Evolutionary conservation across 73 alveolate genomes (phyloP).

Genomic region (Symbiodinium natans): DNA sequence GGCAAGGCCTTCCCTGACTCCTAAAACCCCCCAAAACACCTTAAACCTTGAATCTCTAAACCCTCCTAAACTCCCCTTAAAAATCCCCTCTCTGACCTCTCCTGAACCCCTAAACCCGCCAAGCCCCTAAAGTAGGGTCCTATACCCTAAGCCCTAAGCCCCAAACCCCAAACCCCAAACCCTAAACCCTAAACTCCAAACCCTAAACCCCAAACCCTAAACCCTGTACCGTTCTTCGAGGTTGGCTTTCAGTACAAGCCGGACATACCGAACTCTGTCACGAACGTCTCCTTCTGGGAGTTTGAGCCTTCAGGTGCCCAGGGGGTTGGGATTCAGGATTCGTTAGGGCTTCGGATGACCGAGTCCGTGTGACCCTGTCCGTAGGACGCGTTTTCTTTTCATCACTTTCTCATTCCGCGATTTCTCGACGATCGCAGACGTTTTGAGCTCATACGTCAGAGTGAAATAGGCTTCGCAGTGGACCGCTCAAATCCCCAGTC

Average conservation of each 20-base stretch:
- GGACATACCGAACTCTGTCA: conserved; percentile 7
- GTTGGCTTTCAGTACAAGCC: conserved; percentile 66
- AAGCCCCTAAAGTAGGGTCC: background rate
- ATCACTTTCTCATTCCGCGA: no score
- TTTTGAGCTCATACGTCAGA: background rate
- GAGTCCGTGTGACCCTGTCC: background rate
- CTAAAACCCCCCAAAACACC: no score
- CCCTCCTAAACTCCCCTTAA: background rate
- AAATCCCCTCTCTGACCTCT: background rate
- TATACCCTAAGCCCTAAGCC: background rate
- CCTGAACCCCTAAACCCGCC: no score
- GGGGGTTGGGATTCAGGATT: background rate
- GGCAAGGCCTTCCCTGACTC: no score
- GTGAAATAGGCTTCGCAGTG: no score
- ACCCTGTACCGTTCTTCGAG: background rate
- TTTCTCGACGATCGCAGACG: background rate
- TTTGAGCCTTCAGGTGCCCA: background rate
- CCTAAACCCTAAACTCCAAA: background rate
- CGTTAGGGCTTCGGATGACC: background rate
- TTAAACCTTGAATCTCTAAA: no score
- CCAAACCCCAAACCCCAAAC: background rate
- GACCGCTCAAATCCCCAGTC: background rate
- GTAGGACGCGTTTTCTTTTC: background rate
- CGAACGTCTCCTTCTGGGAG: conserved; percentile 75
- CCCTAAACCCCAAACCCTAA: background rate